Evolutionary conservation across 345 rosid species (phyloP), one percentile per base, ranked within the genome.

Genomic region (Cardamine chenopodiifolia): DNA sequence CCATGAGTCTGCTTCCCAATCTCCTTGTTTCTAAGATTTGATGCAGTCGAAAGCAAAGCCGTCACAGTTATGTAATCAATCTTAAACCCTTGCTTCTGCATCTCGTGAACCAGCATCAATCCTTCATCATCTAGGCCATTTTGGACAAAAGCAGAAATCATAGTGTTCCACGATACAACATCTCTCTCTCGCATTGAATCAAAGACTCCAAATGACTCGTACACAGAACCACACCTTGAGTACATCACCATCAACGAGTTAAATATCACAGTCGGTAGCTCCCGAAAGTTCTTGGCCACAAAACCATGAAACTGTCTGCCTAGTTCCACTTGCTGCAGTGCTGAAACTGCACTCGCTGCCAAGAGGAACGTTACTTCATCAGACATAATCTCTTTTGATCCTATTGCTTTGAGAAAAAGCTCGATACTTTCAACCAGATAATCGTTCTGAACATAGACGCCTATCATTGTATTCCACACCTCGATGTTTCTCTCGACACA

Each of bases 401-500:
- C 78, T 71, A 85, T 42, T 19, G 87, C 94, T 76, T 68, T 78
- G 74, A 88, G 77, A 78, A 89, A 89, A 73, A 93, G 79, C 56
- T 86, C 84, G 44, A 86, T 74, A 47, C 85, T 90, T 72, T 88
- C 82, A 20, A 80, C 45, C 2, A 81, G 79, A 62, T 13, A 73
- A 74, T 77, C 66, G 12, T 82, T 89, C 83, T 88, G 91, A 57
- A 84, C 82, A 82, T 84, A 91, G 26, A 81, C 92, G 7, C 89
- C 78, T 69, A 88, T 89, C 91, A 91, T 89, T 42, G 97, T 86
- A 78, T 89, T 91, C 94, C 96, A 93, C 45, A 89, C 88, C 83
- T 93, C 94, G 0, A 85, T 81, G 73, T 85, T 89, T 79, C 81
- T 86, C 75, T 79, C 85, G 23, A 65, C 42, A 75, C 94, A 89